Percentiles rank a stretch among this genome's conserved stretches.
Evolutionary conservation across 179 eudicot genomes (phyloP).

Genomic region (Sideroxylon spinosum): DNA sequence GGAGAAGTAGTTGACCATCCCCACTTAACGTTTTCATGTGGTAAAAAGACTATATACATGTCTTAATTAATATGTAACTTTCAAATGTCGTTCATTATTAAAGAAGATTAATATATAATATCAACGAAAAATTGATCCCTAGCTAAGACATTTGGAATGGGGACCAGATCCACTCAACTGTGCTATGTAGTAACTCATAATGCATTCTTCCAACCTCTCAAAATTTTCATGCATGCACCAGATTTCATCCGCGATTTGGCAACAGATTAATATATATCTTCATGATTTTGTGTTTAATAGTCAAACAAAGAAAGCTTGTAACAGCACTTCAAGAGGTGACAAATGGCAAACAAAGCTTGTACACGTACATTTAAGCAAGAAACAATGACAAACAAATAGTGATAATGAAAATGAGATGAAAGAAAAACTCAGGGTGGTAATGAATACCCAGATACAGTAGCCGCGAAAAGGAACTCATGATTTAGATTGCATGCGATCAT

Average conservation of each 20-base stretch:
- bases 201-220: background rate
- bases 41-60: background rate
- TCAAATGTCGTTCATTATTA: background rate
- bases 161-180: constrained; percentile 7
- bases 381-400: background rate
- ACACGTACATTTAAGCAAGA: background rate
- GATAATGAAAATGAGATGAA: background rate
- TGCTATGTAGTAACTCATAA: background rate
- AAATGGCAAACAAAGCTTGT: background rate
- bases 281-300: background rate
- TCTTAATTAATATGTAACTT: background rate
- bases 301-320: background rate
- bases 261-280: too few species aligned
- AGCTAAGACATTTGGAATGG: background rate
- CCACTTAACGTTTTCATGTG: background rate
- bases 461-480: background rate
- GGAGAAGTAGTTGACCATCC: background rate
- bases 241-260: too few species aligned
- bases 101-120: too few species aligned
- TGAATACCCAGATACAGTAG: background rate
- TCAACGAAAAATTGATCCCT: too few species aligned
- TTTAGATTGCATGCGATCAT: background rate
- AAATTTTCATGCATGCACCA: background rate
- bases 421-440: background rate
- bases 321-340: background rate